Evolutionary conservation across 1,139 yeast species (phyloP).

Genomic region (Magnusiomyces fungicola): DNA sequence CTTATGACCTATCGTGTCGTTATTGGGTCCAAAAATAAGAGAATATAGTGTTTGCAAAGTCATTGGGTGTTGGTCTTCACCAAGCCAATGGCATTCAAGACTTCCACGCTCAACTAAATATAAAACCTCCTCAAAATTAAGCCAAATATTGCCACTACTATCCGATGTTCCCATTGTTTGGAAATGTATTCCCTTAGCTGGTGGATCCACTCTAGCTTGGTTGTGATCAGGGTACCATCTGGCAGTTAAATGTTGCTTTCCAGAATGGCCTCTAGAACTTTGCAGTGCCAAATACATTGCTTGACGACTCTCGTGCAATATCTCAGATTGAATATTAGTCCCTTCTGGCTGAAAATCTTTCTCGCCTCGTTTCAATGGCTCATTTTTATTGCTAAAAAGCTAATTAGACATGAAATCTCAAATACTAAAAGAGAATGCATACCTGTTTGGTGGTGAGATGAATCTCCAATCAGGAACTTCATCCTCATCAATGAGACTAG

Average conservation of each 20-base stretch:
- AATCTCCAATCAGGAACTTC: slow-evolving; percentile 6
- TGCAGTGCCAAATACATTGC: slow-evolving; percentile 69
- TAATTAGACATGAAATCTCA: neutral
- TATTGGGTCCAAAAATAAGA: slow-evolving; percentile 33
- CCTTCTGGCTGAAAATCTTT: slow-evolving; percentile 88
- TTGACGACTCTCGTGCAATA: slow-evolving; percentile 49
- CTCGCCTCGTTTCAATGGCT: slow-evolving; percentile 64
- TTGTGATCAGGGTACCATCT: slow-evolving; percentile 41
- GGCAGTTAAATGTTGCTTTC: slow-evolving; percentile 32
- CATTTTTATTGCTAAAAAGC: slow-evolving; percentile 23
- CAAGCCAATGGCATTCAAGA: slow-evolving; percentile 44
- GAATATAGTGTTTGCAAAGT: slow-evolving; percentile 63
- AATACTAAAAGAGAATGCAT: slow-evolving; percentile 19
- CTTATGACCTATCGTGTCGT: neutral
- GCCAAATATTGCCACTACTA: slow-evolving; percentile 40
- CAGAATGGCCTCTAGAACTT: slow-evolving; percentile 52
- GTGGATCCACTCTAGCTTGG: slow-evolving; percentile 43
- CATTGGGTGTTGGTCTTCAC: slow-evolving; percentile 37
- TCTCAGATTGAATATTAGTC: slow-evolving; percentile 48
- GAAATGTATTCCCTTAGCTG: slow-evolving; percentile 64
- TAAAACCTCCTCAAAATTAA: slow-evolving; percentile 60
- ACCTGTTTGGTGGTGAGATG: neutral
- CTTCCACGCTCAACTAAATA: slow-evolving; percentile 83
- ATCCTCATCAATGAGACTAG: slow-evolving; percentile 5
- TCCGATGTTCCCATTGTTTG: slow-evolving; percentile 64